Percentiles rank a stretch among this genome's conserved stretches.
Evolutionary conservation across 1,284 basidiomycete species (phyloP).

Genomic region (Microbotryum lychnidis-dioicae): DNA sequence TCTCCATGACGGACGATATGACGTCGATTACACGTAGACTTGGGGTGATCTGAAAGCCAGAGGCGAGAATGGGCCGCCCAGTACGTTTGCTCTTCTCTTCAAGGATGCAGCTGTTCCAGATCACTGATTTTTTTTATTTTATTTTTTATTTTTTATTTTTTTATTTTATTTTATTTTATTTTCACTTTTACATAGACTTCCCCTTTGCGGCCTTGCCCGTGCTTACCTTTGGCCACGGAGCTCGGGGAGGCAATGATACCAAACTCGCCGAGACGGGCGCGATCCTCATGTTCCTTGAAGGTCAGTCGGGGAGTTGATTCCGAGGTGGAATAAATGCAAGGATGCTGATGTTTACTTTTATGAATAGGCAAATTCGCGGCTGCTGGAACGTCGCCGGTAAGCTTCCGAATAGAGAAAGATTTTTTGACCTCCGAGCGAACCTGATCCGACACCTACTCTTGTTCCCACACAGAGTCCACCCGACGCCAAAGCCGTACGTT

Average conservation of each 20-base stretch:
- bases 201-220: background rate
- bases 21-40: too few relatives aligned
- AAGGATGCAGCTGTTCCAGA: too few relatives aligned
- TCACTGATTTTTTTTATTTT: too few relatives aligned
- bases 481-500: background rate
- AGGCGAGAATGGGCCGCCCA: background rate
- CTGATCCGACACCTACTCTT: background rate
- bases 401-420: background rate
- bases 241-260: conserved; percentile 2
- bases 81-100: too few relatives aligned
- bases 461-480: background rate
- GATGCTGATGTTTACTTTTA: too few relatives aligned
- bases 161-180: too few relatives aligned
- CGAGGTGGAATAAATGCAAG: too few relatives aligned
- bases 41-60: background rate
- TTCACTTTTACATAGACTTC: background rate
- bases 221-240: conserved; percentile 4
- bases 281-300: conserved; percentile 6
- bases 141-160: too few relatives aligned
- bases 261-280: conserved; percentile 3
- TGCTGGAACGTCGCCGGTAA: background rate
- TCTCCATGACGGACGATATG: too few relatives aligned
- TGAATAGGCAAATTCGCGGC: background rate
- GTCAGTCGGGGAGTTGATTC: too few relatives aligned
- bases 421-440: background rate